Evolutionary conservation across 257 asterid species (phyloP), one percentile per base, ranked within the genome.

Genomic region (Buddleja alternifolia): DNA sequence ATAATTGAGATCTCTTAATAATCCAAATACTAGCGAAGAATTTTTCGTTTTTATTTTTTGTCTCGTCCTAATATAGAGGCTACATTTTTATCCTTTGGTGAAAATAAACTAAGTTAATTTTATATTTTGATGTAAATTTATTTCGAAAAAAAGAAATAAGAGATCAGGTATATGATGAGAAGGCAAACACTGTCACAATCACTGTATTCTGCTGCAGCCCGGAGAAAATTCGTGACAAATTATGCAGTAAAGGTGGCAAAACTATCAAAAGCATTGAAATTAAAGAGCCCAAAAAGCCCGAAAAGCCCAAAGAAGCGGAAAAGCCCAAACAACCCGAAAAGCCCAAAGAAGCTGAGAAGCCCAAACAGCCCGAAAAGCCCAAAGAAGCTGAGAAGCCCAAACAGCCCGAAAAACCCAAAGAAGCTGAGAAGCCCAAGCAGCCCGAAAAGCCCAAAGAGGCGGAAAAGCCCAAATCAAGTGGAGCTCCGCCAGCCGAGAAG

Each of bases 191-290:
- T 39, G 93, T 92, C 55, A 77, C 71, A 7, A 82, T 92, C 69
- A 77, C 62, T 0, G 98, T 88, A 56, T 88, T 88, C 1, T 84
- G 98, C 77, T 88, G 97, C 62, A 84, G 88, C 78, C 98, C 97
- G 0, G 96, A 92, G 76, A 84, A 75, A 42, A 75, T 90, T 52
- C 93, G 96, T 5, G 96, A 90, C 77, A 90, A 88, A 70, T 47
- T 93, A 14, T 83, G 85, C 20, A 69, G 70, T 40, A 85, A 72
- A 58, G 97, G 93, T 40, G 77, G 89, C 7, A 81, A 74, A 56
- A 75, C 70, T 0, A 90, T 93, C 70, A 80, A 86, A 47, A 80
- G 86, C 63, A 90, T 93, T 52, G 90, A 81, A 16, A 93, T 93
- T 16, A 53, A 67, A 1, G 82, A 58, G 42, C 73, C 82, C 0